Evolutionary conservation across 2,329 filamentous ascomycete species (phyloP).

Genomic region (Calonectria pseudoreteaudii): DNA sequence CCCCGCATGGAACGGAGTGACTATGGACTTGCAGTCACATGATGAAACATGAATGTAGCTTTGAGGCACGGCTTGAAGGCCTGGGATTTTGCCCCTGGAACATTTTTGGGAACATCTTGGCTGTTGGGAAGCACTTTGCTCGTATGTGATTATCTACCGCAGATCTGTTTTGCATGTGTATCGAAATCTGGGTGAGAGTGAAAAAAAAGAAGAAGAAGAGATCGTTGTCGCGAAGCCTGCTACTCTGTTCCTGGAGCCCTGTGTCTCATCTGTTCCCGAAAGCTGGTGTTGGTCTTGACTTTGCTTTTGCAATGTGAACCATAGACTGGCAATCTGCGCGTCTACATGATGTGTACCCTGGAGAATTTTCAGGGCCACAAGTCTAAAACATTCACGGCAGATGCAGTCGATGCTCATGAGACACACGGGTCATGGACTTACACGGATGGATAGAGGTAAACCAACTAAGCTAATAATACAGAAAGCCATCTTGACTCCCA

Average conservation of each 20-base stretch:
- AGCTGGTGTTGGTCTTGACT: background rate
- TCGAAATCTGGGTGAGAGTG: background rate
- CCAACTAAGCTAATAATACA: background rate
- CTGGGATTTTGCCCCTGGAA: background rate
- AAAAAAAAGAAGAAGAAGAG: background rate
- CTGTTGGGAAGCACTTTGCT: background rate
- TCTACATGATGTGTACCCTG: background rate
- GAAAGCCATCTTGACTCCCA: background rate
- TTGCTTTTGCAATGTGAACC: background rate
- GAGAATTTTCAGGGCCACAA: background rate
- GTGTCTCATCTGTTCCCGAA: background rate
- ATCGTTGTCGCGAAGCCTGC: background rate
- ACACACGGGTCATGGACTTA: background rate
- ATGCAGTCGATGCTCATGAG: background rate
- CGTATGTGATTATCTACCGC: background rate
- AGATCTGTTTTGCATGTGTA: background rate
- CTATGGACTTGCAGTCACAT: background rate
- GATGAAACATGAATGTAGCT: background rate
- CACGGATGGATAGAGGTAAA: background rate
- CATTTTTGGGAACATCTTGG: background rate
- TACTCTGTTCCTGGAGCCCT: background rate
- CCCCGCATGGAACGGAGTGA: background rate
- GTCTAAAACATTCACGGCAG: background rate
- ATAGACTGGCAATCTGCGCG: background rate
- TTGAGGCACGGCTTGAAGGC: background rate